Evolutionary conservation across 225 moss, liverwort and hornwort species (phyloP), one percentile per base, ranked within the genome.

Genomic region (Lunularia cruciata): DNA sequence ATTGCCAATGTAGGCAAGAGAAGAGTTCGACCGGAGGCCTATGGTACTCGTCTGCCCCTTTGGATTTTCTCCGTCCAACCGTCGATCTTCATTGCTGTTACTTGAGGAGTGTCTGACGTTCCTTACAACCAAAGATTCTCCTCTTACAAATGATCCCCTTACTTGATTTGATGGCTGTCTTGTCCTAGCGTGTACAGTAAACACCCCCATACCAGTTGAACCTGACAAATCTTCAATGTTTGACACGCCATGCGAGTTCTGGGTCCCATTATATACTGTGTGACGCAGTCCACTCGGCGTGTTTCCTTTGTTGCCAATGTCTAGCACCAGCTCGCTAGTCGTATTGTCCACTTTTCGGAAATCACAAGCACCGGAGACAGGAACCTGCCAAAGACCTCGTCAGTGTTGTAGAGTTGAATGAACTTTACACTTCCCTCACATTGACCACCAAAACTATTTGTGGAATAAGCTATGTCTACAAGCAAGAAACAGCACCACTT

Each of bases 21-120:
- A 77, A 36, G 78, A 60, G 22, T 77, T 85, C 52, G 86, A 82
- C 51, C 81, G 80, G 18, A 35, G 32, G 27, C 73, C 79, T 72
- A 32, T 19, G 57, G 62, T 69, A 6, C 31, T 6, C 10, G n/a
- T 13, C 8, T 75, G 62, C 54, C 74, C 58, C 68, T 67, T 76
- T 54, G 70, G 57, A 68, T 63, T n/a, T 67, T 71, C 52, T 70
- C 70, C 75, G 75, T 72, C 72, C 63, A 69, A 34, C 77, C 67
- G 37, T 54, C 47, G 57, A 26, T 42, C 34, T 5, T 61, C 51
- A 42, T 23, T 18, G n/a, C 38, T 65, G 34, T 68, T 67, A 46
- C 32, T 54, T 70, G 40, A 40, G 55, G 54, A 51, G 58, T 69
- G 42, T 34, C 55, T 65, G 65, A 56, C 23, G 75, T 73, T 37